phyloP scores from a whole-genome alignment of 2,329 filamentous ascomycete species.

The Nakataea oryzae region DNA sequence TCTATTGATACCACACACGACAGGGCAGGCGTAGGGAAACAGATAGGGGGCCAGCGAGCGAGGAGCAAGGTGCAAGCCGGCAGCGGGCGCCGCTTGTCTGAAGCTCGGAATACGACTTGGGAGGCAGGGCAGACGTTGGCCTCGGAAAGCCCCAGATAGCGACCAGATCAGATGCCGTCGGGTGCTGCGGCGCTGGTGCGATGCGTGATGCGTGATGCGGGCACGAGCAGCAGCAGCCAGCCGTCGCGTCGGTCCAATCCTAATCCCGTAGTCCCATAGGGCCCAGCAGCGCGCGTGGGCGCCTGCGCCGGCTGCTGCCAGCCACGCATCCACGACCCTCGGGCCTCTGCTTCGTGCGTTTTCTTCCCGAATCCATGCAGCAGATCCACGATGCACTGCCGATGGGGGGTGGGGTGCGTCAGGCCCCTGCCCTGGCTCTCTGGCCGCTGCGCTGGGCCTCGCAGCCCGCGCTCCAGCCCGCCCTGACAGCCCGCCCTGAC shows the following conservation, averaged over 20 bases:
- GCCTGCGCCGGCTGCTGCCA: not conserved
- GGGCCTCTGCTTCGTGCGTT: not conserved
- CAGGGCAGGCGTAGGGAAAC: too few relatives aligned
- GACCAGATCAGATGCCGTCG: not conserved
- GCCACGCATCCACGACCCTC: not conserved
- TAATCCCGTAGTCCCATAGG: too few relatives aligned
- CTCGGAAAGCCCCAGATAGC: not conserved
- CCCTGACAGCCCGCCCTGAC: not conserved
- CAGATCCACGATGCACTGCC: not conserved
- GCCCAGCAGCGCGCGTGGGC: too few relatives aligned
- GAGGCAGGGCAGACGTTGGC: not conserved
- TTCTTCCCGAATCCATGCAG: not conserved
- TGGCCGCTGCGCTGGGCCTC: too few relatives aligned
- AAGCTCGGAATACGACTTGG: not conserved
- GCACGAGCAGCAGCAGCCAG: not conserved
- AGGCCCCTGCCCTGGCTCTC: not conserved
- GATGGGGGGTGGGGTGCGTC: not conserved
- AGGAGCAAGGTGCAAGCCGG: not conserved
- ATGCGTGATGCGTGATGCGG: too few relatives aligned
- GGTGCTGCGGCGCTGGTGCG: too few relatives aligned
- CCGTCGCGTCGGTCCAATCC: not conserved
- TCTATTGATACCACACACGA: not conserved
- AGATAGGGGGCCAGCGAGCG: not conserved
- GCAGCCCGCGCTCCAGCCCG: not conserved
- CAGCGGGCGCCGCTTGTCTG: not conserved